Conservation (phyloP, 495 filamentous ascomycete species). For the Lophiotrema nucula region DNA sequence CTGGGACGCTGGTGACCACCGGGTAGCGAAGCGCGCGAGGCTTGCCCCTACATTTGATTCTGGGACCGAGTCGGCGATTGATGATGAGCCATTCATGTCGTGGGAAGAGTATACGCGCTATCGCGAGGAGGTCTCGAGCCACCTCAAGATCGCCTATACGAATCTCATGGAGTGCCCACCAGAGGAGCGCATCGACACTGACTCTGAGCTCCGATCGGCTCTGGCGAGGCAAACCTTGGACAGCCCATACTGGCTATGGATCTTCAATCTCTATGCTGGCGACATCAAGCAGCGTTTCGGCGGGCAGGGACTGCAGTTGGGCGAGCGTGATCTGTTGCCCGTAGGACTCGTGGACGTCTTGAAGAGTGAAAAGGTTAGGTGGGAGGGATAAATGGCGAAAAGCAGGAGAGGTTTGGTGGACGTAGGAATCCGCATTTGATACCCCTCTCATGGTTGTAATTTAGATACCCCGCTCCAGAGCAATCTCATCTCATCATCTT, state of each 20-base stretch:
- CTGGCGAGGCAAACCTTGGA: constrained; percentile 18
- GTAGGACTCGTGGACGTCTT: constrained; percentile 55
- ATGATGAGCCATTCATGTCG: constrained; percentile 46
- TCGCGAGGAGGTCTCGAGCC: constrained; percentile 41
- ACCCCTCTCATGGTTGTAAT: too few relatives aligned
- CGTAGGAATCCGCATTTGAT: too few relatives aligned
- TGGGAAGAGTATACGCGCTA: constrained; percentile 51
- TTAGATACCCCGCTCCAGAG: too few relatives aligned
- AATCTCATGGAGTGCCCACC: constrained; percentile 31
- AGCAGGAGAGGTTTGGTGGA: too few relatives aligned
- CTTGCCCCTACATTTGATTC: background rate
- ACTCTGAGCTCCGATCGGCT: constrained; percentile 8
- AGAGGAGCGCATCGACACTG: constrained; percentile 21
- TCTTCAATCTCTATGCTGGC: constrained; percentile 50
- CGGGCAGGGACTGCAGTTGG: constrained; percentile 51
- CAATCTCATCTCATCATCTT: too few relatives aligned
- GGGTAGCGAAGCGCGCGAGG: constrained; percentile 7
- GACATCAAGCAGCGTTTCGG: constrained; percentile 53
- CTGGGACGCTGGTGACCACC: constrained; percentile 33
- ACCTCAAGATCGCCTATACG: constrained; percentile 34
- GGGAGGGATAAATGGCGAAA: constrained; percentile 49
- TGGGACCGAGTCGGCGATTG: background rate
- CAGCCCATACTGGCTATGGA: constrained; percentile 50
- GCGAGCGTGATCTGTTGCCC: constrained; percentile 55
- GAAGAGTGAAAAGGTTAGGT: constrained; percentile 53